phyloP scores from a whole-genome alignment of 208 protist species.

The Angomonas ambiguus region DNA sequence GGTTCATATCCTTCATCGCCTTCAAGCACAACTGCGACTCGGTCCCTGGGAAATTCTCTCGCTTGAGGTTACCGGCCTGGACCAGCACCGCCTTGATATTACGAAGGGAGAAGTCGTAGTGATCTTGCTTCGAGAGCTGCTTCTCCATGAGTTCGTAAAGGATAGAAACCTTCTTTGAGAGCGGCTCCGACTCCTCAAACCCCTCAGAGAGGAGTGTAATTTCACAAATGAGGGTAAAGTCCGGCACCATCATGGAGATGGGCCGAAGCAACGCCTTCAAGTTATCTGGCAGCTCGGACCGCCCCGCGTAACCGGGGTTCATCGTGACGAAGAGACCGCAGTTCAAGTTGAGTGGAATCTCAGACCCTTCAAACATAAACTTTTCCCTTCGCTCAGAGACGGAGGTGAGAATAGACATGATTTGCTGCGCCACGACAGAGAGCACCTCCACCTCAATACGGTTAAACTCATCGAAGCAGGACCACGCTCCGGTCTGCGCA shows the following conservation, averaged over 20 bases:
- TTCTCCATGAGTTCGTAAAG: slow-evolving; percentile 96
- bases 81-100: slow-evolving; percentile 97
- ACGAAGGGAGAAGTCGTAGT: slow-evolving; percentile 98
- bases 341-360: slow-evolving; percentile 95
- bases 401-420: slow-evolving; percentile 91
- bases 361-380: slow-evolving; percentile 93
- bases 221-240: slow-evolving; percentile 97
- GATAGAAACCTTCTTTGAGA: slow-evolving; percentile 96
- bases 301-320: slow-evolving; percentile 98
- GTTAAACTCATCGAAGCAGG: slow-evolving; percentile 99
- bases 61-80: slow-evolving; percentile 93
- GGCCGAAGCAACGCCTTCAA: slow-evolving; percentile 97
- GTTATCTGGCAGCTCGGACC: slow-evolving; percentile 98
- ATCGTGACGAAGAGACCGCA: slow-evolving; percentile 99
- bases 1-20: slow-evolving; percentile 96
- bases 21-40: slow-evolving; percentile 96
- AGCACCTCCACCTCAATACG: slow-evolving; percentile 98
- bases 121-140: slow-evolving; percentile 98
- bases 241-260: slow-evolving; percentile 98
- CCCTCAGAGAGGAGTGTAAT: slow-evolving; percentile 97
- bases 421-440: slow-evolving; percentile 98
- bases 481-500: slow-evolving; percentile 97
- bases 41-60: slow-evolving; percentile 81
- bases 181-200: slow-evolving; percentile 91
- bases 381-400: slow-evolving; percentile 66